These are phyloP conservation scores for Metroxylon sagu DNA, from an alignment of 176 grass and related monocot genomes.

Conservation along the genomic window DNA sequence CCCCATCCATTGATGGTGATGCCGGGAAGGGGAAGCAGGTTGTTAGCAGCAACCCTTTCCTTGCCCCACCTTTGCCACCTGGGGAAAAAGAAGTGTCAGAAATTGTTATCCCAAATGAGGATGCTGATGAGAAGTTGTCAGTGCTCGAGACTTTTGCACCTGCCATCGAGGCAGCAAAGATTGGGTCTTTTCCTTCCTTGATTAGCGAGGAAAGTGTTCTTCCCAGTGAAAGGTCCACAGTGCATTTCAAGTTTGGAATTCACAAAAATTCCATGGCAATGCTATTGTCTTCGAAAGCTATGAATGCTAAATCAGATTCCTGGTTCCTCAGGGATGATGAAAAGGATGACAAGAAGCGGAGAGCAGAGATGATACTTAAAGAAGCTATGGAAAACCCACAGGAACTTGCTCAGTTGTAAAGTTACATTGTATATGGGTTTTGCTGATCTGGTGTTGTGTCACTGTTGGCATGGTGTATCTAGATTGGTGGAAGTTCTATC, in stretches of 20 bases:
- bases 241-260: constrained; percentile 39
- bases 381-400: constrained; percentile 43
- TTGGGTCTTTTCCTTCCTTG: constrained; percentile 30
- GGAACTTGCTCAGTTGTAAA: constrained; percentile 37
- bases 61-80: constrained; percentile 37
- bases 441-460: too few species aligned
- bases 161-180: constrained; percentile 40
- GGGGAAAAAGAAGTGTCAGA: constrained; percentile 50
- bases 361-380: constrained; percentile 46
- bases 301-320: constrained; percentile 9
- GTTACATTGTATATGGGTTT: constrained; percentile 5
- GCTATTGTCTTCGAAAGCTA: constrained; percentile 19
- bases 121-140: constrained; percentile 27
- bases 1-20: constrained; percentile 8
- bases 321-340: constrained; percentile 36
- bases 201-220: constrained; percentile 21
- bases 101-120: constrained; percentile 28
- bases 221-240: constrained; percentile 2
- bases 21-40: constrained; percentile 44
- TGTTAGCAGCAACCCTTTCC: constrained; percentile 54
- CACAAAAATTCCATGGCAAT: constrained; percentile 31
- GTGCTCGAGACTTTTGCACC: constrained; percentile 65
- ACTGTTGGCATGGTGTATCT: too few species aligned
- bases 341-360: constrained; percentile 52
- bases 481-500: too few species aligned